Percentiles rank a stretch among this genome's conserved stretches.
These are phyloP conservation scores for Neofusicoccum umdonicola DNA, from an alignment of 2,329 filamentous ascomycete genomes.

Conservation along the genomic window DNA sequence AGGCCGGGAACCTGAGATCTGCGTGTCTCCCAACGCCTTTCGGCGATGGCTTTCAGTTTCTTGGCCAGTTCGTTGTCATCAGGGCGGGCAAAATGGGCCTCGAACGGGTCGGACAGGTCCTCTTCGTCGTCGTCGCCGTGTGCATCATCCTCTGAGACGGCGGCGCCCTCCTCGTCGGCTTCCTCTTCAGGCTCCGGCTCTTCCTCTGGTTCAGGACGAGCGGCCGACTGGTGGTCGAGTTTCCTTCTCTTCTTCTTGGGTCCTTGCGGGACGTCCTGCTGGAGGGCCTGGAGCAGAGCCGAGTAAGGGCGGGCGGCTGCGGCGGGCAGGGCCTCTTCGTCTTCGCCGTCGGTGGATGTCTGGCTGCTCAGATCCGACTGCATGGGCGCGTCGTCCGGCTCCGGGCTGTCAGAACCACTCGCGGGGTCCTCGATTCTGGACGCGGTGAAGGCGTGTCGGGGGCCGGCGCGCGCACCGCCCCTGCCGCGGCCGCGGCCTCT, in stretches of 20 bases:
- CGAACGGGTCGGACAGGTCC: slow-evolving; percentile 66
- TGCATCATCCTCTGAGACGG: slow-evolving; percentile 40
- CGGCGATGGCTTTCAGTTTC: slow-evolving; percentile 47
- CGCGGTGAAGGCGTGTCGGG: background rate
- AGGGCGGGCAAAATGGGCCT: slow-evolving; percentile 71
- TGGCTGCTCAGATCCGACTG: slow-evolving; percentile 13
- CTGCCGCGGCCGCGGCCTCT: slow-evolving; percentile 20
- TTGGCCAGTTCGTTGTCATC: slow-evolving; percentile 60
- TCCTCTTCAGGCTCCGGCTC: slow-evolving; percentile 26
- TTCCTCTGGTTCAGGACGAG: slow-evolving; percentile 19
- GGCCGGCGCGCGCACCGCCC: background rate
- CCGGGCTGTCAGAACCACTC: slow-evolving; percentile 17
- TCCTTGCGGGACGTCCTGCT: slow-evolving; percentile 41
- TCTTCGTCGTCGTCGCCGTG: slow-evolving; percentile 48
- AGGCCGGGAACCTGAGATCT: slow-evolving; percentile 32
- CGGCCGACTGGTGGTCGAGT: slow-evolving; percentile 33
- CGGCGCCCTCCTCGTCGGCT: slow-evolving; percentile 24
- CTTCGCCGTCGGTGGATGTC: slow-evolving; percentile 25
- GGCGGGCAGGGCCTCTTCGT: slow-evolving; percentile 27
- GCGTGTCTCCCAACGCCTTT: slow-evolving; percentile 49
- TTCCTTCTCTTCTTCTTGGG: slow-evolving; percentile 56
- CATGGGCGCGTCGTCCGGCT: slow-evolving; percentile 29
- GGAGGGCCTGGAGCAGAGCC: slow-evolving; percentile 56
- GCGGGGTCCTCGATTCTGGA: slow-evolving; percentile 22
- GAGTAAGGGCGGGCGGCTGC: slow-evolving; percentile 49